Evolutionary conservation across 2,329 filamentous ascomycete genomes (phyloP), one percentile per base, ranked within the genome.

Genomic region (Pseudonectria foliicola): DNA sequence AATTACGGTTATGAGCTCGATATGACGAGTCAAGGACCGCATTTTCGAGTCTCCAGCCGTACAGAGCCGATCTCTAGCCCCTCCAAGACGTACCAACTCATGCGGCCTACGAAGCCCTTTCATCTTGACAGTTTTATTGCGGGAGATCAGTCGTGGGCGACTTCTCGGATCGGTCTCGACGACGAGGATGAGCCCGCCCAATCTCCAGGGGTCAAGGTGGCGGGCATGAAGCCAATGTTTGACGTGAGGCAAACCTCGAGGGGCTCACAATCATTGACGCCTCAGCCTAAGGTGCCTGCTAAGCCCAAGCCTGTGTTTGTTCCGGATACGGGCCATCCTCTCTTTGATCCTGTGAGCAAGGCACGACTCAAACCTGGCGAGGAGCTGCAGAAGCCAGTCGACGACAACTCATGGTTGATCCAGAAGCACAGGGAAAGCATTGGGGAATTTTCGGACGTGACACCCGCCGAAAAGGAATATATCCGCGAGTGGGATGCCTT

Each of bases 381-480:
- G 2, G 57, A 64, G 15, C 57, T 77, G 15, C 67, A 68, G 3
- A 61, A 61, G 13, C 53, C 58, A 4, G 53, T 55, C 3, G 56
- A 67, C 4, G 70, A 76, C 47, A 66, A 67, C 37, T 57, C 60
- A 14, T 78, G 75, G 75, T 61, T 77, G 7, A 62, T 75, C 21
- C 72, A 76, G 42, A 77, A 77, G 54, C 74, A 78, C 39, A 66
- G 70, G 7, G 71, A 78, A 37, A 70, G 67, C 34, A 68, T 78
- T 35, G 62, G 65, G 18, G 75, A 78, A 42, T 77, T 74, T 46
- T 69, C 66, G 7, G 74, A 78, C 43, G 64, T 78, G 16, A 67
- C 67, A 10, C 50, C 60, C 3, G 59, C 64, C 12, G 74, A 79
- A 48, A 74, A 72, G 50, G 73, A 77, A 41, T 78, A 72, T 38